A percentile compares a stretch with the other conserved stretches of the same genome.
These are phyloP conservation scores for Bryum argenteum DNA, from an alignment of 225 moss, liverwort and hornwort genomes.

Conservation along the genomic window DNA sequence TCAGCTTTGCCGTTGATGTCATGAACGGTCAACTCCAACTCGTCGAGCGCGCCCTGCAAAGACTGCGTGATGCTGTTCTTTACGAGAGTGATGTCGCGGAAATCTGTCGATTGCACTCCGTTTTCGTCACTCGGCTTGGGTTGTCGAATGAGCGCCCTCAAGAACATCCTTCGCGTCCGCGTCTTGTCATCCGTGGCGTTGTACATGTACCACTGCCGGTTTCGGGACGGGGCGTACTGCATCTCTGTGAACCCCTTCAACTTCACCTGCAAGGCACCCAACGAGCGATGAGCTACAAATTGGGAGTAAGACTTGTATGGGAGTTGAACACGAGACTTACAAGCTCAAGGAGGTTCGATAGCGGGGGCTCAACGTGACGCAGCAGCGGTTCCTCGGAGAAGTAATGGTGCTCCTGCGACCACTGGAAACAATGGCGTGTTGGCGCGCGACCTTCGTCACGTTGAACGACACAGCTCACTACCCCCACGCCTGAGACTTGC, in stretches of 20 bases:
- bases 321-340: conserved; percentile 40
- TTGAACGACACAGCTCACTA: conserved; percentile 92
- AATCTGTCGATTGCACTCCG: conserved; percentile 17
- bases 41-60: conserved; percentile 83
- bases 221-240: conserved; percentile 87
- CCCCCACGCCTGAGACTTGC: conserved; percentile 79
- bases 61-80: conserved; percentile 58
- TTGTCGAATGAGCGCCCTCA: conserved; percentile 80
- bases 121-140: conserved; percentile 52
- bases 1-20: conserved; percentile 73
- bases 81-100: conserved; percentile 35
- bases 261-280: conserved; percentile 61
- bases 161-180: conserved; percentile 67
- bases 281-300: too few relatives aligned
- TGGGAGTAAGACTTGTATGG: not conserved
- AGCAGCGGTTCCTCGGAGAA: conserved; percentile 90
- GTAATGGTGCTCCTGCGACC: conserved; percentile 75
- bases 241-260: conserved; percentile 77
- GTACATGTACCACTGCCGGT: conserved; percentile 96
- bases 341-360: conserved; percentile 89
- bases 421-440: conserved; percentile 91
- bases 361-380: conserved; percentile 94
- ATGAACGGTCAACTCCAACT: conserved; percentile 84
- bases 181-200: conserved; percentile 69
- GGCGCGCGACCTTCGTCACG: conserved; percentile 94